Evolutionary conservation across 257 asterid genomes (phyloP).

Genomic region (Solanum appendiculatum): DNA sequence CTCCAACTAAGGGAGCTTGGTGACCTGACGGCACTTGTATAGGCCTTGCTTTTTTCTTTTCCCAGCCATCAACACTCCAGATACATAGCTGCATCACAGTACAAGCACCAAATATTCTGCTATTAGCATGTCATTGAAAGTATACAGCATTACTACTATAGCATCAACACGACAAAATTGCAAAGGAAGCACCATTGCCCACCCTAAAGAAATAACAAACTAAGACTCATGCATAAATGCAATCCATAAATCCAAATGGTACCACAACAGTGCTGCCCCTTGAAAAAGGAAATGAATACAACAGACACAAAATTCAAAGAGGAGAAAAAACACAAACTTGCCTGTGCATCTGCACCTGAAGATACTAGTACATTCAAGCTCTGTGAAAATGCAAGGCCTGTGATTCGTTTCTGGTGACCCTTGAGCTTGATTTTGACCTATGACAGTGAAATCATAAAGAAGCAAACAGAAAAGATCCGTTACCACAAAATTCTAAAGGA

Average conservation of each 20-base stretch:
- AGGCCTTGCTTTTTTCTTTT: conserved; percentile 69
- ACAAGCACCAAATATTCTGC: background rate
- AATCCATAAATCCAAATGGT: background rate
- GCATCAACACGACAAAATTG: background rate
- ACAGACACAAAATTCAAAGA: background rate
- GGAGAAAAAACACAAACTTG: conserved; percentile 11
- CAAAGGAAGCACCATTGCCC: background rate
- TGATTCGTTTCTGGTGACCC: conserved; percentile 89
- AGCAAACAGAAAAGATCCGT: background rate
- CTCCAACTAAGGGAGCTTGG: conserved; percentile 55
- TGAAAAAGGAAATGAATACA: background rate
- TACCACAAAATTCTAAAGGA: background rate
- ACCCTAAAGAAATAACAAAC: background rate
- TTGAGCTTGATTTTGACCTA: conserved; percentile 88
- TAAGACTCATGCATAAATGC: background rate
- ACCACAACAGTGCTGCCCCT: background rate
- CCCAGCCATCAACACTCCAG: conserved; percentile 94
- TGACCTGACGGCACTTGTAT: conserved; percentile 75
- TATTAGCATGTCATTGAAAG: background rate
- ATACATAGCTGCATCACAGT: conserved; percentile 47
- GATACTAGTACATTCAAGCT: conserved; percentile 77
- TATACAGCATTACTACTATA: background rate
- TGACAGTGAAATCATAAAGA: background rate
- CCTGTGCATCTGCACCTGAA: conserved; percentile 98
- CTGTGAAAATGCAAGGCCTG: conserved; percentile 95